phyloP scores from a whole-genome alignment of 352 stramenopile genomes.

The Globisporangium paddicum region DNA sequence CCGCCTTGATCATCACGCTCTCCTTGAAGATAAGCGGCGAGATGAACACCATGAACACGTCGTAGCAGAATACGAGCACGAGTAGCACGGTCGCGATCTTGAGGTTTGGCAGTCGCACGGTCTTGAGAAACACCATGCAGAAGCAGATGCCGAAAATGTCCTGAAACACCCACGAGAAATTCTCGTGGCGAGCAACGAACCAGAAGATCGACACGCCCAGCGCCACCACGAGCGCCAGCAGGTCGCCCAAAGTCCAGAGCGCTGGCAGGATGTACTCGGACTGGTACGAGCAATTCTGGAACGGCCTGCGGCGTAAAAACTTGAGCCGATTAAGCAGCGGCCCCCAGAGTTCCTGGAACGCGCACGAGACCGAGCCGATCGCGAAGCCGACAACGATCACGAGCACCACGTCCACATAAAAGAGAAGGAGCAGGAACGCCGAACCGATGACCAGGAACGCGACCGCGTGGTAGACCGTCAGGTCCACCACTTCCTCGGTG shows the following conservation, averaged over 20 bases:
- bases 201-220: constrained; percentile 45
- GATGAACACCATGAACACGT: constrained; percentile 97
- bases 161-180: constrained; percentile 90
- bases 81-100: constrained; percentile 91
- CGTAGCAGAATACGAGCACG: constrained; percentile 93
- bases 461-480: constrained; percentile 85
- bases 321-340: constrained; percentile 44
- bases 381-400: constrained; percentile 71
- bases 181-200: constrained; percentile 73
- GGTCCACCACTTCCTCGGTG: constrained; percentile 79
- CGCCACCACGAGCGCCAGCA: constrained; percentile 73
- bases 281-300: constrained; percentile 40
- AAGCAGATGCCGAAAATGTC: constrained; percentile 93
- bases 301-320: constrained; percentile 27
- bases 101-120: constrained; percentile 91
- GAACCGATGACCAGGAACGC: constrained; percentile 90
- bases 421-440: constrained; percentile 88
- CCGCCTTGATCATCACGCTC: constrained; percentile 94
- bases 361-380: constrained; percentile 49
- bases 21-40: constrained; percentile 89
- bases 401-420: constrained; percentile 82
- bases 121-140: constrained; percentile 90
- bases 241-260: constrained; percentile 83
- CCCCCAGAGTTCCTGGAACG: constrained; percentile 53
- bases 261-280: constrained; percentile 37